These are phyloP conservation scores for Rhododendron molle DNA, from an alignment of 148 eudicot genomes.

Conservation along the genomic window DNA sequence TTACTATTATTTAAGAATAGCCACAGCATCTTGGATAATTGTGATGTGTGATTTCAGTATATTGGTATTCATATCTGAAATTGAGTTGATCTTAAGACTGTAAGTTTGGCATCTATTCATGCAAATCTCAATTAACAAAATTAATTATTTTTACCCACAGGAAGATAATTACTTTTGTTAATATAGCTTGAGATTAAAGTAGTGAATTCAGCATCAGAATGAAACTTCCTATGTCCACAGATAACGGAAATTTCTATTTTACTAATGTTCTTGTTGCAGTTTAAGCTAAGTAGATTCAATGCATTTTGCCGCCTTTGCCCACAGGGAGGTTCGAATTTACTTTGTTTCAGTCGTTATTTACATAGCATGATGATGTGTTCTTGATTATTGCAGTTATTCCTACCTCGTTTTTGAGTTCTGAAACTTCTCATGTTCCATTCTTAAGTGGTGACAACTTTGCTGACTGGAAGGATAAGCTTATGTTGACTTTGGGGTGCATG, in stretches of 20 bases:
- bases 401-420: not conserved
- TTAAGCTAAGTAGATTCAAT: not conserved
- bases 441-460: constrained; percentile 2
- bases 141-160: not conserved
- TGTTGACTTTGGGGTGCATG: constrained; percentile 12
- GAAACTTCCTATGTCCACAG: not conserved
- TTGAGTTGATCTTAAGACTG: too few species aligned
- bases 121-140: not conserved
- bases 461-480: not conserved
- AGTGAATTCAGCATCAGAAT: not conserved
- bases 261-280: not conserved
- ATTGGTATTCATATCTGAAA: too few species aligned
- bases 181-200: not conserved
- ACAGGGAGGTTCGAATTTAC: not conserved
- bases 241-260: not conserved
- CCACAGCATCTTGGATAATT: too few species aligned
- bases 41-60: too few species aligned
- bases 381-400: not conserved
- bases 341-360: not conserved
- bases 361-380: not conserved
- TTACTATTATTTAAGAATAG: too few species aligned
- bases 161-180: not conserved
- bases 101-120: too few species aligned
- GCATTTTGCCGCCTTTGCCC: not conserved
- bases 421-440: not conserved